Evolutionary conservation across 2,329 filamentous ascomycete species (phyloP).

Genomic region (Ophioceras dolichostomum): DNA sequence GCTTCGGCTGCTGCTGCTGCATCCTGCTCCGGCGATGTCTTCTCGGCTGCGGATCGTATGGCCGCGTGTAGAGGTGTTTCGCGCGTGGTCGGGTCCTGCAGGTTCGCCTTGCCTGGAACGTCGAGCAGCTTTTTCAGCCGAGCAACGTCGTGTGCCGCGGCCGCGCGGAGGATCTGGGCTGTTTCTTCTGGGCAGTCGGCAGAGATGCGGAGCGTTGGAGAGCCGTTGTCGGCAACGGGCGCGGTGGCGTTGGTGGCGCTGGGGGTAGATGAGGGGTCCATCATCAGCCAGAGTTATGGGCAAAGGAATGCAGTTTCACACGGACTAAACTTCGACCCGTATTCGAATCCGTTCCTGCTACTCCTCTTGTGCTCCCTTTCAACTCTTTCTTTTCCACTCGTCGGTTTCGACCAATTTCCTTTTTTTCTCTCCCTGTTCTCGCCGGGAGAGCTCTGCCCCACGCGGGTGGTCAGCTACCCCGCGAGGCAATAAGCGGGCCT

Average conservation of each 20-base stretch:
- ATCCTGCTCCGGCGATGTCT: slow-evolving; percentile 7
- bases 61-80: slow-evolving; percentile 84
- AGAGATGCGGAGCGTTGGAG: slow-evolving; percentile 32
- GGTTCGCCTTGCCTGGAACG: slow-evolving; percentile 52
- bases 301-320: too few relatives aligned
- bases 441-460: too few relatives aligned
- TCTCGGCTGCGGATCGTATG: slow-evolving; percentile 45
- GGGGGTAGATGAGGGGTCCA: too few relatives aligned
- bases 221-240: neutral
- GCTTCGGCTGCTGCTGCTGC: slow-evolving; percentile 17
- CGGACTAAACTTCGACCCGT: too few relatives aligned
- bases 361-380: too few relatives aligned
- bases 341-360: too few relatives aligned
- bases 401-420: too few relatives aligned
- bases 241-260: neutral
- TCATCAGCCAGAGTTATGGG: too few relatives aligned
- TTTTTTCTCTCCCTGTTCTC: too few relatives aligned
- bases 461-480: too few relatives aligned
- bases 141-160: slow-evolving; percentile 49
- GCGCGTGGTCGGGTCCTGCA: slow-evolving; percentile 74
- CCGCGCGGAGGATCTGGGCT: slow-evolving; percentile 38
- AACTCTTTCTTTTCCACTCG: too few relatives aligned
- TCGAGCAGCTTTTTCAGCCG: slow-evolving; percentile 59
- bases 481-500: too few relatives aligned
- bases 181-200: slow-evolving; percentile 35